Percentiles rank a stretch among this genome's conserved stretches.
phyloP scores from a whole-genome alignment of 805 yeast species.

The Metschnikowia similis region DNA sequence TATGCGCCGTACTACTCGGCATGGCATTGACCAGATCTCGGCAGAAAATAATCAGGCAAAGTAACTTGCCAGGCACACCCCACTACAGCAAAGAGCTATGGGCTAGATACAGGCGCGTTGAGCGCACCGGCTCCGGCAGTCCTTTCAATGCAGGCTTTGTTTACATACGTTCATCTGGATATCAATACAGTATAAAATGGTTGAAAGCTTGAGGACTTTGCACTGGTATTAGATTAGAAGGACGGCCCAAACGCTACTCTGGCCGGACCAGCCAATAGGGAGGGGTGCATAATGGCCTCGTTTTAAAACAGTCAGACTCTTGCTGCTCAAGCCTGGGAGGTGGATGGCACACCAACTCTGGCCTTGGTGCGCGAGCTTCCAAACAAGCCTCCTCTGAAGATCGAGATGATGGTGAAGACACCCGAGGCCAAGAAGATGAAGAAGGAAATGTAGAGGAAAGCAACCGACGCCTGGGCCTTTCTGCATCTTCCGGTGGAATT shows the following conservation, averaged over 20 bases:
- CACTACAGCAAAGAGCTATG: too few species aligned
- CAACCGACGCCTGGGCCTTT: slow-evolving; percentile 82
- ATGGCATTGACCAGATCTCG: neutral
- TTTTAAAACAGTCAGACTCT: slow-evolving; percentile 1
- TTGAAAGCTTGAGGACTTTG: neutral
- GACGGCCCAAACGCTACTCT: neutral
- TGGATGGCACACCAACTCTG: slow-evolving; percentile 84
- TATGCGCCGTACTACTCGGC: too few species aligned
- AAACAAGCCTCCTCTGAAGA: slow-evolving; percentile 49
- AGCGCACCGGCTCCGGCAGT: too few species aligned
- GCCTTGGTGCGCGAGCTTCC: slow-evolving; percentile 42
- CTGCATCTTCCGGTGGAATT: slow-evolving; percentile 86
- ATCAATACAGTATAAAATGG: neutral
- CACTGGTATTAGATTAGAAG: slow-evolving; percentile 3
- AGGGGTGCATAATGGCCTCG: neutral
- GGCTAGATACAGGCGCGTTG: too few species aligned
- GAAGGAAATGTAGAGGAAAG: slow-evolving; percentile 82
- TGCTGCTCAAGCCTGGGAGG: slow-evolving; percentile 70
- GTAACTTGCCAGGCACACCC: too few species aligned
- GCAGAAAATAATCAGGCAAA: too few species aligned
- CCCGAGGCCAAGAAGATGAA: slow-evolving; percentile 66
- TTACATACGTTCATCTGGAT: neutral
- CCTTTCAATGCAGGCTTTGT: too few species aligned
- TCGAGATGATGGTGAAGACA: slow-evolving; percentile 54
- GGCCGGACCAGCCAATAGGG: neutral